Evolutionary conservation across 805 yeast genomes (phyloP), one percentile per base, ranked within the genome.

Genomic region (Cyberlindnera mycetangii): DNA sequence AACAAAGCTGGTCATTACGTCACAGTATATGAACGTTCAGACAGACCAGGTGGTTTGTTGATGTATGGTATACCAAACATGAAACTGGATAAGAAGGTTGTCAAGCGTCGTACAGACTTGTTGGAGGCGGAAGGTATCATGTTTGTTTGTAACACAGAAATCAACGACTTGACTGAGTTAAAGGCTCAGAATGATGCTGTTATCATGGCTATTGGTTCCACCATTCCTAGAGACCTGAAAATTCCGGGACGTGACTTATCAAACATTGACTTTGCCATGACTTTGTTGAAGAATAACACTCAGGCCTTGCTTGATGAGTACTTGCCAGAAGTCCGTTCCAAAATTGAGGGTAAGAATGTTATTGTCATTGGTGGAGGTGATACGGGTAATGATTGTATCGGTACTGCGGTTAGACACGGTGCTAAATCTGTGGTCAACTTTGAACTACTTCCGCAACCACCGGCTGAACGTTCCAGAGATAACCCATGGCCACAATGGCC

Each of bases 401-500:
- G 98, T 69, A 92, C 99, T 35, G 79, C 97, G 18, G 90, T 93
- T 31, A 85, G 98, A 72, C 98, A 93, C 65, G 97, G 97, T 34
- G 98, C 98, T 51, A 82, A 86, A 65, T 85, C 95, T 9, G 97
- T 93, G 47, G 77, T 83, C 53, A 92, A 92, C 77, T 93, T 92
- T 66, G 99, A 92, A 72, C 76, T 92, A 64, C 74, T 92, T 57
- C 99, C 99, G 47, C 81, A 84, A 58, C 99, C 99, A 52, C 87
- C 97, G 30, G 75, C 75, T 24, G 76, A 79, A 47, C 80, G 97
- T 66, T 85, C 90, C 37, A 86, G 81, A 69, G 97, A 93, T 69
- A 92, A 92, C 70, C 98, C 99, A 68, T 92, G 99, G 99, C 99
- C 99, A 35, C 99, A 92, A 72, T 92, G 98, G 98, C 98, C 99